These are phyloP conservation scores for Ceriops decandra DNA, from an alignment of 345 rosid genomes.

Conservation along the genomic window DNA sequence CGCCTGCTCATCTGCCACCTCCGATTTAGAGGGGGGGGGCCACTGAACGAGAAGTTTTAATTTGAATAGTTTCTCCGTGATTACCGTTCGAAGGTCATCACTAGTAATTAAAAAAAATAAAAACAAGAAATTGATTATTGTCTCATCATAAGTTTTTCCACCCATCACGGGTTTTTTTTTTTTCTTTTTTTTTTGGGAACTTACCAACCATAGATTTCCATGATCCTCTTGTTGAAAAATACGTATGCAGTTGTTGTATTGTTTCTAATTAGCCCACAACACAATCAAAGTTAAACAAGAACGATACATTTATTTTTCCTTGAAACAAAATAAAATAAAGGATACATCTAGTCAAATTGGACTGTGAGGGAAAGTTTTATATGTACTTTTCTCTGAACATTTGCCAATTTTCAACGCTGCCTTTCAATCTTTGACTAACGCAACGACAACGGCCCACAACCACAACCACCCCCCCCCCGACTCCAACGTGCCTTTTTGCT, in stretches of 20 bases:
- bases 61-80: constrained; percentile 27
- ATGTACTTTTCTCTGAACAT: constrained; percentile 32
- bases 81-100: constrained; percentile 14
- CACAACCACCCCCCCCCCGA: neutral
- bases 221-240: constrained; percentile 6
- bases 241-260: neutral
- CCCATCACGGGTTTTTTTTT: constrained; percentile 18
- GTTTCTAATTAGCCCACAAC: neutral
- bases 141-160: constrained; percentile 10
- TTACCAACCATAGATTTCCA: neutral
- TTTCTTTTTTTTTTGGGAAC: neutral
- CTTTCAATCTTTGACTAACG: constrained; percentile 41
- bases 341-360: neutral
- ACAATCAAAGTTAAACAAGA: neutral
- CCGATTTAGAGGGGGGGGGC: neutral
- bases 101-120: too few relatives aligned
- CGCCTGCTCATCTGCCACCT: too few relatives aligned
- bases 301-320: too few relatives aligned
- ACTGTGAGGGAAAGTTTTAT: constrained; percentile 26
- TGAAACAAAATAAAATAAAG: neutral
- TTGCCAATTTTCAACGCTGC: constrained; percentile 20
- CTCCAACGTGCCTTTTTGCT: constrained; percentile 4
- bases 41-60: neutral
- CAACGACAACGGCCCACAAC: neutral
- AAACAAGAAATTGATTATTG: constrained; percentile 11